Conservation (phyloP, 176 grass and related monocot genomes). For the Oryza glumipatula region DNA sequence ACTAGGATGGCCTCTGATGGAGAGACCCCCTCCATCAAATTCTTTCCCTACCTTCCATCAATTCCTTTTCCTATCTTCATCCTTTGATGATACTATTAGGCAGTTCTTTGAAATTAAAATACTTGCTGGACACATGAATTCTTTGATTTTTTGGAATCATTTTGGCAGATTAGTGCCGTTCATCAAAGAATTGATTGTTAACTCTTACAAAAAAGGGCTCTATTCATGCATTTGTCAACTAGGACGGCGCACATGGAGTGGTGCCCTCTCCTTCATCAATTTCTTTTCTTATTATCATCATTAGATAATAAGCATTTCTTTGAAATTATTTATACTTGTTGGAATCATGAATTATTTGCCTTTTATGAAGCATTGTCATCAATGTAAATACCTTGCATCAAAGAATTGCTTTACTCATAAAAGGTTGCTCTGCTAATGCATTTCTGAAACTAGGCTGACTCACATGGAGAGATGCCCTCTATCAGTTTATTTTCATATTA, state of each 20-base stretch:
- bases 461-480: not conserved
- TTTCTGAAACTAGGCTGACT: not conserved
- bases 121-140: not conserved
- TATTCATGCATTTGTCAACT: slow-evolving; percentile 1
- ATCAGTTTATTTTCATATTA: not conserved
- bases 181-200: not conserved
- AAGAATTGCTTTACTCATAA: not conserved
- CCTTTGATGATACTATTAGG: not conserved
- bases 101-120: not conserved
- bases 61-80: not conserved
- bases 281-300: too few species aligned
- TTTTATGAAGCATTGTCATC: not conserved
- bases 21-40: not conserved
- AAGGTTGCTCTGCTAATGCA: not conserved
- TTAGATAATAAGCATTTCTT: not conserved
- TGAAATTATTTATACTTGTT: not conserved
- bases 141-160: not conserved
- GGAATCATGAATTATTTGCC: too few species aligned
- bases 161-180: too few species aligned
- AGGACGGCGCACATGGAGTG: not conserved
- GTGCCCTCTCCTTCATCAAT: not conserved
- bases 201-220: not conserved
- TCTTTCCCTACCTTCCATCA: too few species aligned
- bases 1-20: not conserved
- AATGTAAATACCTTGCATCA: not conserved